Percentiles rank a stretch among this genome's conserved stretches.
phyloP scores from a whole-genome alignment of 2,329 filamentous ascomycete genomes.

The Bipolaris oryzae region DNA sequence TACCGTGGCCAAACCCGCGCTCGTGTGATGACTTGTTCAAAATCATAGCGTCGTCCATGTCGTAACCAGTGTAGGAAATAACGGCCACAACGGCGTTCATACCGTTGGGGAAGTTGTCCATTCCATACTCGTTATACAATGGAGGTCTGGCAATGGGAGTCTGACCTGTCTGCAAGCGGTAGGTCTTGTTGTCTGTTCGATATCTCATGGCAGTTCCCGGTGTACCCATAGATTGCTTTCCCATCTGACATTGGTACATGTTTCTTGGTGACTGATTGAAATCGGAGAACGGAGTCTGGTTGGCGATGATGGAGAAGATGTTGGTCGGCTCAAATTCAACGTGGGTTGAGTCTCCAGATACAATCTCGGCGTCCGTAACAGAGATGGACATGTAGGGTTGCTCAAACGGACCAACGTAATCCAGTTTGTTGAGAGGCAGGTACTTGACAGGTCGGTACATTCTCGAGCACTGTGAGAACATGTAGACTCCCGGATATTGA shows the following conservation, averaged over 20 bases:
- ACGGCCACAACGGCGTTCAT: conserved; percentile 95
- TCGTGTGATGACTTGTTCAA: conserved; percentile 97
- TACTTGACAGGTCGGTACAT: conserved; percentile 95
- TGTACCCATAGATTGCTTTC: conserved; percentile 99
- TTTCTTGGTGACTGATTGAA: conserved; percentile 99
- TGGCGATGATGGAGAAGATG: conserved; percentile 95
- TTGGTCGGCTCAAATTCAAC: conserved; percentile 95
- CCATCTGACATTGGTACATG: conserved; percentile 86
- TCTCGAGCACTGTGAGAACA: conserved; percentile 81
- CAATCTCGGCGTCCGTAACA: conserved; percentile 83
- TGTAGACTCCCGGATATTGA: conserved; percentile 95
- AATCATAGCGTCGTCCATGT: conserved; percentile 99
- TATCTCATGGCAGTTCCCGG: conserved; percentile 83
- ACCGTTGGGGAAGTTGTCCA: conserved; percentile 98
- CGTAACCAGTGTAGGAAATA: conserved; percentile 97
- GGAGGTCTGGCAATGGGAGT: conserved; percentile 92
- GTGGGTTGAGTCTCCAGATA: conserved; percentile 88
- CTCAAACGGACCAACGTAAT: conserved; percentile 91
- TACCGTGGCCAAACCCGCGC: conserved; percentile 92
- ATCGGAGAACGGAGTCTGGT: conserved; percentile 98
- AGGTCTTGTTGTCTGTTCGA: conserved; percentile 96
- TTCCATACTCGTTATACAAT: conserved; percentile 92
- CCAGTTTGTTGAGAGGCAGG: conserved; percentile 80
- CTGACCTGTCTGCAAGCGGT: conserved; percentile 92
- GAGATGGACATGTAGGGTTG: conserved; percentile 99